Evolutionary conservation across 257 asterid species (phyloP).

Genomic region (Avicennia marina): DNA sequence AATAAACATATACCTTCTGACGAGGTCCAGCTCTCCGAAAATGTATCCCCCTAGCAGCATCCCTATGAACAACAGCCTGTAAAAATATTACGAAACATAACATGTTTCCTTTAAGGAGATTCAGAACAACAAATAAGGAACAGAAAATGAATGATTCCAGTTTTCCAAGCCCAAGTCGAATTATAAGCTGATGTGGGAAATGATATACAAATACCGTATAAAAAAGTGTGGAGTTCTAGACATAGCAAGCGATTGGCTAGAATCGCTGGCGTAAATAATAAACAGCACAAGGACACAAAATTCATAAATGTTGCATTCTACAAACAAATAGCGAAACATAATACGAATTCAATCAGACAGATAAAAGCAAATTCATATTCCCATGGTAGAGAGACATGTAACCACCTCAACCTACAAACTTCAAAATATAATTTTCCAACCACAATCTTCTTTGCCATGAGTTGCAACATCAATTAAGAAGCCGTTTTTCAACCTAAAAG

Average conservation of each 20-base stretch:
- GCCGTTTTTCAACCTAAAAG: too few relatives aligned
- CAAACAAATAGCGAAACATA: too few relatives aligned
- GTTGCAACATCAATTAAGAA: neutral
- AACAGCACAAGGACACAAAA: too few relatives aligned
- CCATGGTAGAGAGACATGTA: too few relatives aligned
- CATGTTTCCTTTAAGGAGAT: neutral
- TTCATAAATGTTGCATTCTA: too few relatives aligned
- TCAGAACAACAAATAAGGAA: neutral
- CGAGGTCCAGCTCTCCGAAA: conserved; percentile 99
- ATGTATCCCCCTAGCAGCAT: conserved; percentile 90
- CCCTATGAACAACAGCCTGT: conserved; percentile 89
- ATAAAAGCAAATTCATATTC: too few relatives aligned
- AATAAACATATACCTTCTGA: conserved; percentile 52
- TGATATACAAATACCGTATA: too few relatives aligned
- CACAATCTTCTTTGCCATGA: neutral
- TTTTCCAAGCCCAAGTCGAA: neutral
- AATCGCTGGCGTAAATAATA: too few relatives aligned
- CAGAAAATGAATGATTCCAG: neutral
- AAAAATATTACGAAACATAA: too few relatives aligned
- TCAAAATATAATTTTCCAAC: neutral
- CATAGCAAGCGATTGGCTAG: neutral
- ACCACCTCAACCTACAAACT: neutral
- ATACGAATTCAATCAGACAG: too few relatives aligned
- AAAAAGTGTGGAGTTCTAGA: neutral
- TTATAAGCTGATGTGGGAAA: neutral